Base-by-base conservation (phyloP, 129 eudicot species). In the Kitagawia praeruptora region DNA sequence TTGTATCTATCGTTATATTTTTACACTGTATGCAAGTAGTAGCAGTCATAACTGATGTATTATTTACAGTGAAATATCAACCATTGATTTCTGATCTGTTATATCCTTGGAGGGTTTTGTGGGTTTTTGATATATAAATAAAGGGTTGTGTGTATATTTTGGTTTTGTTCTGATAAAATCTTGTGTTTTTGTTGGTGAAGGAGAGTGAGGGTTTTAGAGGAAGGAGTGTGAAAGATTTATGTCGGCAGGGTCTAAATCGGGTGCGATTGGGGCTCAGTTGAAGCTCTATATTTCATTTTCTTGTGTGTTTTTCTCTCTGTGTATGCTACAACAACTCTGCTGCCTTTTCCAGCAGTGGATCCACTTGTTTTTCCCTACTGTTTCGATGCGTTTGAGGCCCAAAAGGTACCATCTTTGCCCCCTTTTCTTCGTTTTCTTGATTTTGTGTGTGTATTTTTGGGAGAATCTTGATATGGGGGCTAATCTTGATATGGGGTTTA, bases 311-410 rank as follows among this genome's bases (percentile, higher is more conserved):
- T 75, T 81, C 58, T 58, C 13, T 66, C 69, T 76, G 58, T 86
- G 87, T 69, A 72, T 81, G 83, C 83, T 67, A 70, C 76, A 73
- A 56, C 45, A 70, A 77, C 91, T 91, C 93, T 94, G 98, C 93
- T 89, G 93, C 85, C 58, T 66, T 61, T 72, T 61, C 27, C 90
- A 86, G 97, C 98, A 89, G 94, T 85, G 88, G 56, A 38, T 74
- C 51, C 40, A 38, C 44, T 79, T 79, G 83, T 74, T 74, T 80
- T 87, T 81, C 77, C 88, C 97, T 37, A 78, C 92, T 74, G 97
- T 87, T 88, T 90, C 98, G 93, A 94, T 94, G 98, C 97, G 93
- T 89, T 94, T 94, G 97, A 94, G 98, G 96, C 98, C 98, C 74
- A 93, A 82, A 84, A 91, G 98, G 98, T 93, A 81, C 3, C 76